phyloP scores from a whole-genome alignment of 495 filamentous ascomycete genomes.

The Lophiotrema nucula region DNA sequence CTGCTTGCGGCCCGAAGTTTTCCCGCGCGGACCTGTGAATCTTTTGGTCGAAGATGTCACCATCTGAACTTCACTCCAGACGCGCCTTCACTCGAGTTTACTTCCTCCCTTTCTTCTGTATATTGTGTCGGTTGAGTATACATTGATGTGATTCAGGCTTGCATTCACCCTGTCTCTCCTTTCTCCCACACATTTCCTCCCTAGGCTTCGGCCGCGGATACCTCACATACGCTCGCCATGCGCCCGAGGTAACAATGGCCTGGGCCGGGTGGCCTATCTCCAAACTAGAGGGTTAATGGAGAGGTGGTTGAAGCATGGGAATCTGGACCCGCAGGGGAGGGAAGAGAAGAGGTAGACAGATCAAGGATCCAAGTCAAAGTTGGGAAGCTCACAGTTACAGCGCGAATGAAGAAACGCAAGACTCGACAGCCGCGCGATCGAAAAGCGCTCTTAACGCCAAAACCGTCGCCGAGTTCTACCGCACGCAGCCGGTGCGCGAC shows the following conservation, averaged over 20 bases:
- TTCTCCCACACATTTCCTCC: conserved; percentile 19
- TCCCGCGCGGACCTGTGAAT: not conserved
- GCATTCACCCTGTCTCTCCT: conserved; percentile 36
- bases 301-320: conserved; percentile 16
- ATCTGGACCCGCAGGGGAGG: conserved; percentile 6
- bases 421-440: not conserved
- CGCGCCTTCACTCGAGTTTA: not conserved
- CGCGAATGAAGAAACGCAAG: not conserved
- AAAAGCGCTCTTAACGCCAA: not conserved
- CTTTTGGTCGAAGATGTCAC: conserved; percentile 4
- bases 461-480: conserved; percentile 29
- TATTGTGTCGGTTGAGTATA: not conserved
- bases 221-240: conserved; percentile 27
- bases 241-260: conserved; percentile 27
- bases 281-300: not conserved
- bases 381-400: not conserved
- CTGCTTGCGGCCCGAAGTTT: conserved; percentile 17
- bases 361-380: not conserved
- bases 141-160: too few relatives aligned
- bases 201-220: conserved; percentile 37
- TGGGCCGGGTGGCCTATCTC: conserved; percentile 33
- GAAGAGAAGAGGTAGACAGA: conserved; percentile 5
- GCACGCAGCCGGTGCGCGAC: conserved; percentile 14
- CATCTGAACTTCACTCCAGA: not conserved
- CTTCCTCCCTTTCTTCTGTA: too few relatives aligned